Evolutionary conservation across 2,329 filamentous ascomycete species (phyloP), one percentile per base, ranked within the genome.

Genomic region (Aschersonia sp.): DNA sequence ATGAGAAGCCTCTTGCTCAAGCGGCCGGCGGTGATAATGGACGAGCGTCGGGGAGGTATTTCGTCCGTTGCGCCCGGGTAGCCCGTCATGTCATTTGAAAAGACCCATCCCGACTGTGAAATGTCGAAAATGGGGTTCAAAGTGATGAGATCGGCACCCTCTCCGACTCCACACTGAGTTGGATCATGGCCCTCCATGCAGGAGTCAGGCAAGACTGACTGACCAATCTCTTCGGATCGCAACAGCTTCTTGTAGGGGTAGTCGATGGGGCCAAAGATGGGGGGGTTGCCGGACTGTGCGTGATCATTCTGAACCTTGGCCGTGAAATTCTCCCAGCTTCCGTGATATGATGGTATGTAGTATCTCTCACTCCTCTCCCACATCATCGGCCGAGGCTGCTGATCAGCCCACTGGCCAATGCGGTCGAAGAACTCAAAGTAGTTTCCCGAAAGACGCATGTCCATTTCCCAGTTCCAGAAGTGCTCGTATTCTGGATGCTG

Each of bases 331-430:
- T 83, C 76, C 81, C 81, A 88, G 31, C 69, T 69, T 32, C 82
- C 83, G 56, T 88, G 84, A 35, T 80, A 69, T 0, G 69, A 67
- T 0, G 85, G 85, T 7, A 88, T 78, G 60, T 87, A 90, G 65
- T 88, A 90, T 52, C 83, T 80, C 30, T 79, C 73, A 45, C 79
- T 82, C 44, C 85, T 78, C 60, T 90, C 85, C 85, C 85, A 90
- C 8, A 87, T 69, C n/a, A 79, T 77, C 50, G 78, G 75, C 31
- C 84, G 76, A 2, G 81, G 78, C 59, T 90, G 84, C 45, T 76
- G 62, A 49, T 72, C 73, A 2, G 81, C 78, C 79, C 84, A 90
- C 43, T 71, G 67, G 11, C 73, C 72, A 10, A 87, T 70, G 42
- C 79, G 75, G 52, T 83, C 72, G 53, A 90, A 81, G 11, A 90